These are phyloP conservation scores for Eragrostis nindensis DNA, from an alignment of 176 grass and related monocot genomes.

Conservation along the genomic window DNA sequence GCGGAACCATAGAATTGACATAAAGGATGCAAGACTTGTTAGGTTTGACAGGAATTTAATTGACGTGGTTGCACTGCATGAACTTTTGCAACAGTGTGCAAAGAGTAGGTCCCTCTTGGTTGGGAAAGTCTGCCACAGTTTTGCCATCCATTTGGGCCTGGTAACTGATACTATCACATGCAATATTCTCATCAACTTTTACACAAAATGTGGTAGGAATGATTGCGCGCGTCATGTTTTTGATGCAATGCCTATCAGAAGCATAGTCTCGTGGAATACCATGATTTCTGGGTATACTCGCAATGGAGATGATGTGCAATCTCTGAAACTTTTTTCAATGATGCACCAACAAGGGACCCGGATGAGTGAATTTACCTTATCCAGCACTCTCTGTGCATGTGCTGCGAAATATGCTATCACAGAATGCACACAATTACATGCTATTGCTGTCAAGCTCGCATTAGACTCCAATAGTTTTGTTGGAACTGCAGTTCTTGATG, in stretches of 20 bases:
- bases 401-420: constrained; percentile 53
- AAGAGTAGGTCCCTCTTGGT: constrained; percentile 44
- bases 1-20: constrained; percentile 14
- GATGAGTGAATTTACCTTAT: constrained; percentile 70
- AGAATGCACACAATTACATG: constrained; percentile 66
- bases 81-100: constrained; percentile 54
- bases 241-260: constrained; percentile 57
- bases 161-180: constrained; percentile 54
- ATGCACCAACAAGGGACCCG: constrained; percentile 56
- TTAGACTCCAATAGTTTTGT: constrained; percentile 64
- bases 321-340: constrained; percentile 59
- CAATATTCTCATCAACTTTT: constrained; percentile 73
- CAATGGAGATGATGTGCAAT: constrained; percentile 48
- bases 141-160: constrained; percentile 57
- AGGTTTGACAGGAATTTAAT: constrained; percentile 33
- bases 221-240: constrained; percentile 55
- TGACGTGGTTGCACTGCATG: constrained; percentile 30
- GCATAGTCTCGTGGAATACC: constrained; percentile 70
- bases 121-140: constrained; percentile 60
- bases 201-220: constrained; percentile 59
- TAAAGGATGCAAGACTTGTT: constrained; percentile 34
- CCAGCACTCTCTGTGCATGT: constrained; percentile 62
- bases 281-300: constrained; percentile 68
- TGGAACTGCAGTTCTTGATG: constrained; percentile 66
- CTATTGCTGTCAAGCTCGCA: constrained; percentile 55